These are phyloP conservation scores for Flammula alnicola DNA, from an alignment of 1,284 basidiomycete genomes.

Conservation along the genomic window DNA sequence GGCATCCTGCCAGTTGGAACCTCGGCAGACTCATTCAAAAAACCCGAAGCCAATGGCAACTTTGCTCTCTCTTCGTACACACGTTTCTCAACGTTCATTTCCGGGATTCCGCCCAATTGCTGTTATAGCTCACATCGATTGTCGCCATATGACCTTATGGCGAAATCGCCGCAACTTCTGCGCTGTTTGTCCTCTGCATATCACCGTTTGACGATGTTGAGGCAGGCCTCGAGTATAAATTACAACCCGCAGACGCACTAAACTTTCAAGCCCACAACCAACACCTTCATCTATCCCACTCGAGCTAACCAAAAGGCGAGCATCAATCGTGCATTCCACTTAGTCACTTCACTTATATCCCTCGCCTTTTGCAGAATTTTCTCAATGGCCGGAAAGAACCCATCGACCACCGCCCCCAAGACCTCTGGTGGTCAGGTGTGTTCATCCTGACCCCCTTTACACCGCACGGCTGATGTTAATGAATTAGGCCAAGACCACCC, in stretches of 20 bases:
- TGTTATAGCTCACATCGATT: slow-evolving; percentile 16
- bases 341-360: background rate
- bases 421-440: slow-evolving; percentile 16
- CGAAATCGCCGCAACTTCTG: slow-evolving; percentile 26
- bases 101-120: slow-evolving; percentile 22
- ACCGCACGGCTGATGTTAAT: background rate
- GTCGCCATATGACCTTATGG: slow-evolving; percentile 21
- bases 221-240: slow-evolving; percentile 21
- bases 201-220: slow-evolving; percentile 13
- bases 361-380: background rate
- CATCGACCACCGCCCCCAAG: slow-evolving; percentile 22
- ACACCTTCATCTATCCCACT: slow-evolving; percentile 3
- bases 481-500: slow-evolving; percentile 19
- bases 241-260: background rate
- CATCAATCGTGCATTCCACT: background rate
- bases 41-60: slow-evolving; percentile 13
- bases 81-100: slow-evolving; percentile 24
- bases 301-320: slow-evolving; percentile 3
- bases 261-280: slow-evolving; percentile 7
- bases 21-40: slow-evolving; percentile 6
- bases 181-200: slow-evolving; percentile 17
- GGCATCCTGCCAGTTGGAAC: slow-evolving; percentile 9
- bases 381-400: slow-evolving; percentile 28
- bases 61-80: slow-evolving; percentile 13
- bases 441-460: background rate